A percentile compares a stretch with the other conserved stretches of the same genome.
phyloP scores from a whole-genome alignment of 306 rosid species.

The Medicago arabica region DNA sequence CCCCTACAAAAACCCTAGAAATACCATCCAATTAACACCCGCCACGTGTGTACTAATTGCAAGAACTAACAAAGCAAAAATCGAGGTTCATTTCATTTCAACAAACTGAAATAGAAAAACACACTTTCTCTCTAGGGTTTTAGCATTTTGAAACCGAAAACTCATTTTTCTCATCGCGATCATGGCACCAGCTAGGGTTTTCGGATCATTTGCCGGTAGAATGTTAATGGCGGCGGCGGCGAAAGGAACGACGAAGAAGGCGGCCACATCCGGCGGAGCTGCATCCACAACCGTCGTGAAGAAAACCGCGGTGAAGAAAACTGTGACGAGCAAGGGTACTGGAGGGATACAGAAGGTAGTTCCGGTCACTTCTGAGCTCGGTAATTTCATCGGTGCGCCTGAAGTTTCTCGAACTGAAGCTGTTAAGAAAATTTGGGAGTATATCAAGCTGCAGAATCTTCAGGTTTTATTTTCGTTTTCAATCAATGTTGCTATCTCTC shows the following conservation, averaged over 20 bases:
- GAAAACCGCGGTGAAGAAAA: background rate
- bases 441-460: slow-evolving; percentile 56
- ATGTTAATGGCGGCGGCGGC: slow-evolving; percentile 49
- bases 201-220: slow-evolving; percentile 47
- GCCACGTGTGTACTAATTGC: slow-evolving; percentile 29
- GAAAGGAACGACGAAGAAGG: slow-evolving; percentile 34
- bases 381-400: slow-evolving; percentile 49
- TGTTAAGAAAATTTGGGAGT: slow-evolving; percentile 54
- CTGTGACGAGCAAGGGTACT: background rate
- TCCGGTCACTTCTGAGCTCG: slow-evolving; percentile 58
- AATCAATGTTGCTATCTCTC: slow-evolving; percentile 11
- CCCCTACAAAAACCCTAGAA: background rate
- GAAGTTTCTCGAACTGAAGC: slow-evolving; percentile 52
- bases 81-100: background rate
- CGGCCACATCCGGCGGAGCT: slow-evolving; percentile 12
- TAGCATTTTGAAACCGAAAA: background rate
- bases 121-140: slow-evolving; percentile 48
- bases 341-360: slow-evolving; percentile 51
- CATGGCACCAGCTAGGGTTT: slow-evolving; percentile 52
- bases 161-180: slow-evolving; percentile 11
- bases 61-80: slow-evolving; percentile 6
- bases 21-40: background rate
- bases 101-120: background rate
- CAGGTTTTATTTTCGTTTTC: slow-evolving; percentile 44
- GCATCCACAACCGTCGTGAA: background rate